phyloP scores from a whole-genome alignment of 2,329 filamentous ascomycete species.

The Aspergillus fischeri region DNA sequence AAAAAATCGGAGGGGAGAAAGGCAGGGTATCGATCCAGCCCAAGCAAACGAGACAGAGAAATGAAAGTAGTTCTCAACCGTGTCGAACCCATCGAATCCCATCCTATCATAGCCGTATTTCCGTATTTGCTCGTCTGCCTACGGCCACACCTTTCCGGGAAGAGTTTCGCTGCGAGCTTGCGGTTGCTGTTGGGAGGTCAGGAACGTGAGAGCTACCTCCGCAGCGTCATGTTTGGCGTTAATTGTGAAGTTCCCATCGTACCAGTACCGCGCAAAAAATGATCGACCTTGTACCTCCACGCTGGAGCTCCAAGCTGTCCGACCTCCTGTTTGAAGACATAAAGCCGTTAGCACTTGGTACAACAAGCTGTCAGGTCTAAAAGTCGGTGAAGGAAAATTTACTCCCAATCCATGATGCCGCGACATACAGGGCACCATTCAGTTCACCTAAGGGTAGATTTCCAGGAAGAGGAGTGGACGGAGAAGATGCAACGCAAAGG shows the following conservation, averaged over 20 bases:
- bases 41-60: not conserved
- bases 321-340: constrained; percentile 59
- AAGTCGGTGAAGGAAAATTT: constrained; percentile 33
- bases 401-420: constrained; percentile 25
- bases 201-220: constrained; percentile 59
- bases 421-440: constrained; percentile 13
- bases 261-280: constrained; percentile 79
- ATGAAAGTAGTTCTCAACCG: not conserved
- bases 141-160: constrained; percentile 21
- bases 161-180: constrained; percentile 4
- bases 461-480: not conserved
- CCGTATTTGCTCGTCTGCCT: constrained; percentile 15
- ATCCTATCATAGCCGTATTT: not conserved
- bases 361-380: constrained; percentile 20
- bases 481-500: not conserved
- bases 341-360: constrained; percentile 18
- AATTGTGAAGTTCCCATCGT: constrained; percentile 81
- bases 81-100: not conserved
- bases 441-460: constrained; percentile 10
- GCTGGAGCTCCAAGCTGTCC: constrained; percentile 83
- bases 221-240: constrained; percentile 91
- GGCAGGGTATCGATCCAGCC: not conserved
- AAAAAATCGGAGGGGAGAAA: constrained; percentile 1
- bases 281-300: constrained; percentile 66
- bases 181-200: constrained; percentile 25